Base-by-base conservation (phyloP, 2,329 filamentous ascomycete species). In the Plectosphaerella plurivora region DNA sequence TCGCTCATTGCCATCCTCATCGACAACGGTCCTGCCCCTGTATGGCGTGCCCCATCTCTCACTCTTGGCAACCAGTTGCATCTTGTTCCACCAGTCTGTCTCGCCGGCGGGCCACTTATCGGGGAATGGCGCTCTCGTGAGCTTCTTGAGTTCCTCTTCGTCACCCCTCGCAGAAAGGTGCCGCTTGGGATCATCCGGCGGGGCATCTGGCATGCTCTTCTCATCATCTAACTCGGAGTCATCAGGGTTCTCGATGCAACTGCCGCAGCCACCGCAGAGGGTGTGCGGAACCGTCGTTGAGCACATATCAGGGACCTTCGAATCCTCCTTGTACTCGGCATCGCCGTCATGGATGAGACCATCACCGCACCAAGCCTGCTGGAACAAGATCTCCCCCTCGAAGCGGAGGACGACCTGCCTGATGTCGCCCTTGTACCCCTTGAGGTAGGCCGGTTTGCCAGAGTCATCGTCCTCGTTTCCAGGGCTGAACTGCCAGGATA, bases 401-500 rank as follows among this genome's bases (percentile, higher is more conserved):
- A 20, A 49, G 5, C 35, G 47, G 10, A 49, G n/a, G 8, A 49
- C 47, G 25, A 49, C 10, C 15, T 42, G 28, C n/a, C 28, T 49
- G 3, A 39, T 18, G 15, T 18, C 18, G 7, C 9, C 42, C n/a
- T 22, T 22, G 18, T 20, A 14, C 8, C 3, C 7, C 12, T 20
- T 3, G 42, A 18, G 22, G 24, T 45, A 15, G 8, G 18, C n/a
- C 10, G 15, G 42, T 7, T 24, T 22, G n/a, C 18, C 42, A 24
- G 5, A 3, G 9, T 14, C 10, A 14, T 45, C 16, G n/a, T 20
- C n/a, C n/a, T 15, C 8, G n/a, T 14, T 14, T 12, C 47, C 28
- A 14, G 55, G 53, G n/a, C 53, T 49, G 15, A 53, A 57, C 45
- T 57, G 51, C 55, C 55, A 55, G 16, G 35, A 52, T 8, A 53